A percentile compares a stretch with the other conserved stretches of the same genome.
phyloP scores from a whole-genome alignment of 345 rosid genomes.

The Capsella bursapastoris region DNA sequence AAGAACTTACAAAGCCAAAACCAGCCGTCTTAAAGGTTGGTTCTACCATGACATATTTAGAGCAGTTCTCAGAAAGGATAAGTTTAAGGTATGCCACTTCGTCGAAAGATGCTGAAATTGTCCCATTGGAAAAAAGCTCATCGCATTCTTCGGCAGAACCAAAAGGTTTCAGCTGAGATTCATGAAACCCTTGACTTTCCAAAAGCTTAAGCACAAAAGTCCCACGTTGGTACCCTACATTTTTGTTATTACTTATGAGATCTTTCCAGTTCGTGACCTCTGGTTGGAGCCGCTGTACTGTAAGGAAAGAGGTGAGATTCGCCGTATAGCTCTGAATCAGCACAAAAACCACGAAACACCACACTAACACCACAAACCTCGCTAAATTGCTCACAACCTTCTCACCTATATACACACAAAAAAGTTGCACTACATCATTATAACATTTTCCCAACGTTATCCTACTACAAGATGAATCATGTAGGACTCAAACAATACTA shows the following conservation, averaged over 20 bases:
- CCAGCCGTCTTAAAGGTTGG: conserved; percentile 42
- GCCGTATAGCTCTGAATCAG: conserved; percentile 54
- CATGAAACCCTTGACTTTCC: not conserved
- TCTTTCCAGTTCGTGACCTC: conserved; percentile 8
- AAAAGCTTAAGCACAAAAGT: not conserved
- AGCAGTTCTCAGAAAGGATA: conserved; percentile 33
- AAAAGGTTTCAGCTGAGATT: conserved; percentile 3
- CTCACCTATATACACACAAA: conserved; percentile 34
- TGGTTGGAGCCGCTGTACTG: conserved; percentile 35
- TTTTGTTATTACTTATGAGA: conserved; percentile 15
- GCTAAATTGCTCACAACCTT: conserved; percentile 45
- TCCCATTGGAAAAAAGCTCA: conserved; percentile 38
- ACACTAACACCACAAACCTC: conserved; percentile 46
- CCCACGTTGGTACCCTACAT: conserved; percentile 19
- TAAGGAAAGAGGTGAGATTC: conserved; percentile 47
- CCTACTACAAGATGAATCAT: not conserved
- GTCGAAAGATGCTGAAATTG: conserved; percentile 46
- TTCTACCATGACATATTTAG: conserved; percentile 37
- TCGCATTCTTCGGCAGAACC: conserved; percentile 24
- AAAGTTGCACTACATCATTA: not conserved
- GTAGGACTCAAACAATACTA: not conserved
- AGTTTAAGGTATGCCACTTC: conserved; percentile 45
- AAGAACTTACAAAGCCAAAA: conserved; percentile 51
- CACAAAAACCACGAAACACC: conserved; percentile 47
- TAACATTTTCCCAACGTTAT: not conserved